phyloP scores from a whole-genome alignment of 2,329 filamentous ascomycete species.

The Fusarium sp. region DNA sequence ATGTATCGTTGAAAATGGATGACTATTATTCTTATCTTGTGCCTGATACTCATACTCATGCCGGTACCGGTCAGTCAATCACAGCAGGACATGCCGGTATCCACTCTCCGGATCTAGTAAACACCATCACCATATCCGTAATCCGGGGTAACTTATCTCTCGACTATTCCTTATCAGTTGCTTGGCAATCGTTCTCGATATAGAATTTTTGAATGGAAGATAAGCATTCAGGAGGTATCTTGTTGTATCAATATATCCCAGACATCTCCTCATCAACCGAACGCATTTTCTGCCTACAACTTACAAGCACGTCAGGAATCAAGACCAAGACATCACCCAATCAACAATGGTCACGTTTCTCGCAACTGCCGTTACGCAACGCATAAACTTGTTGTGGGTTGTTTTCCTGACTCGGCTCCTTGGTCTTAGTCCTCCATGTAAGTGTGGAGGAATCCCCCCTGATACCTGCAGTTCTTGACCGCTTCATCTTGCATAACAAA shows the following conservation, averaged over 20 bases:
- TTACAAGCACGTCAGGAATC: background rate
- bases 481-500: background rate
- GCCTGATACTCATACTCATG: slow-evolving; percentile 13
- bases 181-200: slow-evolving; percentile 7
- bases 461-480: background rate
- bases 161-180: slow-evolving; percentile 9
- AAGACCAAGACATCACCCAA: background rate
- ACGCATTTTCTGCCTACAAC: background rate
- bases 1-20: background rate
- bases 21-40: slow-evolving; percentile 15
- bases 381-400: background rate
- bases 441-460: background rate
- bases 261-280: background rate
- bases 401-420: background rate
- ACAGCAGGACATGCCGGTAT: slow-evolving; percentile 22
- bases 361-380: slow-evolving; percentile 11
- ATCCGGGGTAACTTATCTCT: slow-evolving; percentile 30
- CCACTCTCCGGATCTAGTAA: slow-evolving; percentile 38
- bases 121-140: slow-evolving; percentile 13
- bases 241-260: background rate
- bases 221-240: too few species aligned
- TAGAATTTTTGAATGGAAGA: too few species aligned
- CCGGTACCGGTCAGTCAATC: slow-evolving; percentile 25
- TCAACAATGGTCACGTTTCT: slow-evolving; percentile 10
- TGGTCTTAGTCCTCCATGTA: background rate